phyloP scores from a whole-genome alignment of 2,329 filamentous ascomycete genomes.

The Coniochaeta ligniaria region DNA sequence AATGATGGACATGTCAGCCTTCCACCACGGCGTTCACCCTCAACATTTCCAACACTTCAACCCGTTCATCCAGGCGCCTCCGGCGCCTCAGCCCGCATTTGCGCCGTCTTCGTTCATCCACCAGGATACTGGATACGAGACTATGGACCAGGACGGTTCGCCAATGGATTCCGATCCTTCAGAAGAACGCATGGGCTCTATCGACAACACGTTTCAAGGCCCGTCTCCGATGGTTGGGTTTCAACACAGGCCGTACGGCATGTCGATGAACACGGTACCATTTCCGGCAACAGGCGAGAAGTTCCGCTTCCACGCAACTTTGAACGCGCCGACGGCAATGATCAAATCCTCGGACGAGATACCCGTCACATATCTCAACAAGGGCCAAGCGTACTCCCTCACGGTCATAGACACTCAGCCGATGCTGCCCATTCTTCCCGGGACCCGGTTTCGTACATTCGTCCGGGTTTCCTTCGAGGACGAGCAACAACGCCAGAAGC shows the following conservation, averaged over 20 bases:
- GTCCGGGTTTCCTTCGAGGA: slow-evolving; percentile 97
- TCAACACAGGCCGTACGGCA: slow-evolving; percentile 39
- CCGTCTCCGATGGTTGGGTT: slow-evolving; percentile 54
- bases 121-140: slow-evolving; percentile 72
- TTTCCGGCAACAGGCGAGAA: slow-evolving; percentile 53
- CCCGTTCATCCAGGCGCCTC: slow-evolving; percentile 58
- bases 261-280: slow-evolving; percentile 30
- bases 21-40: slow-evolving; percentile 45
- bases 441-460: slow-evolving; percentile 76
- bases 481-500: slow-evolving; percentile 81
- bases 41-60: slow-evolving; percentile 62
- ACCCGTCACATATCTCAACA: slow-evolving; percentile 96
- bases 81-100: slow-evolving; percentile 53
- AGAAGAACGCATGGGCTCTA: slow-evolving; percentile 43
- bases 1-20: slow-evolving; percentile 60
- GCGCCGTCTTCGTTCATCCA: slow-evolving; percentile 76
- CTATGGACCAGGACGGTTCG: slow-evolving; percentile 68
- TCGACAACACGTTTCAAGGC: slow-evolving; percentile 55
- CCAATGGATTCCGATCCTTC: slow-evolving; percentile 52
- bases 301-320: slow-evolving; percentile 82
- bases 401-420: slow-evolving; percentile 73
- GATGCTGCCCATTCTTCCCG: slow-evolving; percentile 47
- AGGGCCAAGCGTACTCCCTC: slow-evolving; percentile 88
- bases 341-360: slow-evolving; percentile 84
- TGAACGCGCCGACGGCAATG: slow-evolving; percentile 96